Percentiles rank a stretch among this genome's conserved stretches.
These are phyloP conservation scores for Linnemannia schmuckeri DNA, from an alignment of 192 early-diverging fungal genomes.

Conservation along the genomic window DNA sequence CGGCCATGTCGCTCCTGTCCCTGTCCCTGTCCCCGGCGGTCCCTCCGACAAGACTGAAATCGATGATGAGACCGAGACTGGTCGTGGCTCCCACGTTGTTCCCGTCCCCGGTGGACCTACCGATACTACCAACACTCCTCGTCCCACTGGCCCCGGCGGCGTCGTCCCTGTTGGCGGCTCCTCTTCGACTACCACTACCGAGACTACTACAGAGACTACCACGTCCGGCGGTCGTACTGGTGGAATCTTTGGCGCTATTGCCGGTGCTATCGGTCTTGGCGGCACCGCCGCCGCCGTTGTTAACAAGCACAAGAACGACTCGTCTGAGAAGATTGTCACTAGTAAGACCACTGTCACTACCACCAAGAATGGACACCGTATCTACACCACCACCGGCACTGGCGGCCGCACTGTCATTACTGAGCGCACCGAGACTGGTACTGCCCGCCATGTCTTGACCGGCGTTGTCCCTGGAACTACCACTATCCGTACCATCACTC, in stretches of 20 bases:
- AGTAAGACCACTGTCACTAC: conserved; percentile 51
- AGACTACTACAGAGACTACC: conserved; percentile 19
- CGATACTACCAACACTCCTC: conserved; percentile 13
- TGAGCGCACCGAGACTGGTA: conserved; percentile 43
- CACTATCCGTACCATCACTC: conserved; percentile 49
- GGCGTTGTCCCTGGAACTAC: conserved; percentile 34
- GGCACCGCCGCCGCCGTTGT: conserved; percentile 17
- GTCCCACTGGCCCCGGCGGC: conserved; percentile 30
- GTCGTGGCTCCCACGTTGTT: conserved; percentile 1
- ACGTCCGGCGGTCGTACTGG: not conserved
- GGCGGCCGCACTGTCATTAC: conserved; percentile 47
- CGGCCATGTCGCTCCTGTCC: conserved; percentile 46
- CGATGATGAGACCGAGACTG: conserved; percentile 10
- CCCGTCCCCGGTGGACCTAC: conserved; percentile 45
- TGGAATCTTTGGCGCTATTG: conserved; percentile 5
- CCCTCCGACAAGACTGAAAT: conserved; percentile 9
- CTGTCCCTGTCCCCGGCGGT: conserved; percentile 26
- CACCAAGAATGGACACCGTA: conserved; percentile 32
- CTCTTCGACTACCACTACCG: conserved; percentile 6
- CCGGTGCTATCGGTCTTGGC: conserved; percentile 1
- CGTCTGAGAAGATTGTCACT: conserved; percentile 25
- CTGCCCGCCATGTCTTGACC: conserved; percentile 34
- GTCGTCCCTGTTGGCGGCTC: conserved; percentile 33
- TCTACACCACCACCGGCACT: conserved; percentile 53
- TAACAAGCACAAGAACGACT: conserved; percentile 7